phyloP scores from a whole-genome alignment of 2,329 filamentous ascomycete species.

The Aspergillus fumigatiaffinis region DNA sequence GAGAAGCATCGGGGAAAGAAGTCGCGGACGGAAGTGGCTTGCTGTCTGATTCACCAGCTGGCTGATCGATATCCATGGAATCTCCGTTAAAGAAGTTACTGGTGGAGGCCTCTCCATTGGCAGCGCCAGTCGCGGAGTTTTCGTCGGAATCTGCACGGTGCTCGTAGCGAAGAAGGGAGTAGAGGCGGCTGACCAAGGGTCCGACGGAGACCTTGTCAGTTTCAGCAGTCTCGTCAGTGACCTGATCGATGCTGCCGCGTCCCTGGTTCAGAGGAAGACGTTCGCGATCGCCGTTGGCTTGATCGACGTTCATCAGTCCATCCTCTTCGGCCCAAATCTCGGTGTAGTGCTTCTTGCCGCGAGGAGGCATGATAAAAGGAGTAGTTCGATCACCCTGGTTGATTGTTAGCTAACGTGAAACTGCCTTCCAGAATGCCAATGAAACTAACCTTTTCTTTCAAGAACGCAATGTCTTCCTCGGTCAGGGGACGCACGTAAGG shows the following conservation, averaged over 20 bases:
- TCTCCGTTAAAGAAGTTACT: slow-evolving; percentile 44
- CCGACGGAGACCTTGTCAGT: slow-evolving; percentile 87
- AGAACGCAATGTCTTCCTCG: slow-evolving; percentile 89
- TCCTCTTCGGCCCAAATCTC: slow-evolving; percentile 96
- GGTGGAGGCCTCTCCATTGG: background rate
- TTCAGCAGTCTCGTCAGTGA: slow-evolving; percentile 81
- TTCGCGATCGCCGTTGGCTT: slow-evolving; percentile 57
- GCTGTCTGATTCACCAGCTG: slow-evolving; percentile 45
- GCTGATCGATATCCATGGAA: slow-evolving; percentile 46
- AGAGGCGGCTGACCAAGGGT: slow-evolving; percentile 75
- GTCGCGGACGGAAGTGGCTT: slow-evolving; percentile 64
- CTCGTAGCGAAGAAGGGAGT: slow-evolving; percentile 78
- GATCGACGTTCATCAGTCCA: slow-evolving; percentile 70
- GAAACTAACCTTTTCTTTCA: slow-evolving; percentile 66
- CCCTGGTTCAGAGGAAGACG: slow-evolving; percentile 74
- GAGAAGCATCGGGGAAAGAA: slow-evolving; percentile 71
- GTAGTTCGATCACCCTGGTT: slow-evolving; percentile 68
- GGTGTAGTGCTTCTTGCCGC: slow-evolving; percentile 79
- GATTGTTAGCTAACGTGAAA: slow-evolving; percentile 4
- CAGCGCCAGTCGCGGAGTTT: slow-evolving; percentile 38
- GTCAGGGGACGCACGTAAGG: slow-evolving; percentile 84
- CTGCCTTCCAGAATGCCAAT: slow-evolving; percentile 12
- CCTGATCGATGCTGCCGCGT: slow-evolving; percentile 77
- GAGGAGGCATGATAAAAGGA: slow-evolving; percentile 81
- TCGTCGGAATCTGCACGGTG: slow-evolving; percentile 50